These are phyloP conservation scores for Penicillium sp. DNA, from an alignment of 2,329 filamentous ascomycete species.

Conservation along the genomic window DNA sequence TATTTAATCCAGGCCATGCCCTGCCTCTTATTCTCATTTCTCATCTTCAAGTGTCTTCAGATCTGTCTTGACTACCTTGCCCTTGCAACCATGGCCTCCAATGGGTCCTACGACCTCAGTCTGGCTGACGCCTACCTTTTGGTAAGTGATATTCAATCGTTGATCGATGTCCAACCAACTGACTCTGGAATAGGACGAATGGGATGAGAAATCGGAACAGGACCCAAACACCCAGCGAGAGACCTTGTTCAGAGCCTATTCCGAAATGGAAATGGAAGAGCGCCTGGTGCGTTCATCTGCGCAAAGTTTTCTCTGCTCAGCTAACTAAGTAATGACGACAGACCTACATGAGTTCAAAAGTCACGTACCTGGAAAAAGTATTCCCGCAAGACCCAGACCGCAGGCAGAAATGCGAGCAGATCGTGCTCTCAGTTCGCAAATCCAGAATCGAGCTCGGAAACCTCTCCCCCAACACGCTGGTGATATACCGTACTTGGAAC, in stretches of 20 bases:
- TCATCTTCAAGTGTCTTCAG: no score
- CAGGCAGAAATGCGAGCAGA: background rate
- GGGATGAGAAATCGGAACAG: background rate
- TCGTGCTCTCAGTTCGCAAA: background rate
- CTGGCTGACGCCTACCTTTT: background rate
- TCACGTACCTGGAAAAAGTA: background rate
- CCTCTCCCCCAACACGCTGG: background rate
- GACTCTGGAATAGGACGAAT: background rate
- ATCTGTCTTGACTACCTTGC: no score
- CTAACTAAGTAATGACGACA: background rate
- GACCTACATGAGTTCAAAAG: background rate
- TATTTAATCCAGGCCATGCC: background rate
- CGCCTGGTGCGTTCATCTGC: background rate
- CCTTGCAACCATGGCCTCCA: background rate
- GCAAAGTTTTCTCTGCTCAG: background rate
- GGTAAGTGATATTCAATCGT: background rate
- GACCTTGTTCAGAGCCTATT: background rate
- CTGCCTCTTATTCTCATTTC: no score
- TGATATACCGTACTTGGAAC: background rate
- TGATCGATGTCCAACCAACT: background rate
- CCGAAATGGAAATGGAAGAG: background rate
- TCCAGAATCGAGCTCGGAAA: background rate
- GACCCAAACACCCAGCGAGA: background rate
- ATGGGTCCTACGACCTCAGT: background rate
- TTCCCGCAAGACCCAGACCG: background rate